Conservation (phyloP, 106 monocot species). For the Allium sativum region DNA sequence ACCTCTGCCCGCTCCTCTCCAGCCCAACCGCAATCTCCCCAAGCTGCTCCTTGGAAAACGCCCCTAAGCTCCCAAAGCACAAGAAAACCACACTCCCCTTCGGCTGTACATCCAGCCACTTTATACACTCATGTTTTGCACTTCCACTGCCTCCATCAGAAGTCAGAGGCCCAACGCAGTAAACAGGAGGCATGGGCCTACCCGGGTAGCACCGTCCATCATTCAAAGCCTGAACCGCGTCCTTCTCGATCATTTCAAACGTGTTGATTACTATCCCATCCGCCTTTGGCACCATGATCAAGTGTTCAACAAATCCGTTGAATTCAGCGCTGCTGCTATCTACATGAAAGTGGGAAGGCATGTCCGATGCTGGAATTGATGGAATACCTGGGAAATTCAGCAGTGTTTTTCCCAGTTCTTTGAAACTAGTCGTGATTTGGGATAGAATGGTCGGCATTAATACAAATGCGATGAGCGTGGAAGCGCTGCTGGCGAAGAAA, state of each 20-base stretch:
- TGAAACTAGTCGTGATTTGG: constrained; percentile 5
- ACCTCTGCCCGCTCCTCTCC: constrained; percentile 28
- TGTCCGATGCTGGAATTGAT: constrained; percentile 14
- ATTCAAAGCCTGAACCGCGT: constrained; percentile 11
- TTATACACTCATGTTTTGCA: constrained; percentile 12
- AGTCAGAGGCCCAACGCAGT: constrained; percentile 11
- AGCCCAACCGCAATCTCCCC: constrained; percentile 32
- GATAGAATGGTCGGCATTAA: not conserved
- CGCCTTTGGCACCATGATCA: not conserved
- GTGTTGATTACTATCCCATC: constrained; percentile 42
- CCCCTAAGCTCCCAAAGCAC: constrained; percentile 36
- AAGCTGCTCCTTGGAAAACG: constrained; percentile 19
- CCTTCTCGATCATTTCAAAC: constrained; percentile 33
- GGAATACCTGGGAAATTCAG: constrained; percentile 17
- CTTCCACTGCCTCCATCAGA: not conserved
- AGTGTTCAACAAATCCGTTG: constrained; percentile 1
- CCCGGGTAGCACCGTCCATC: constrained; percentile 14
- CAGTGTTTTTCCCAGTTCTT: constrained; percentile 9
- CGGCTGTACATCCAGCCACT: constrained; percentile 36
- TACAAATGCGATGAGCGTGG: not conserved
- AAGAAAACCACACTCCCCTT: constrained; percentile 33
- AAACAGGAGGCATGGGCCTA: constrained; percentile 2
- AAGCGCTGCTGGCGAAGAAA: not conserved
- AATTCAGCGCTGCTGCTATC: constrained; percentile 7
- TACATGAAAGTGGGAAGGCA: not conserved